A percentile compares a stretch with the other conserved stretches of the same genome.
Evolutionary conservation across 1,284 basidiomycete genomes (phyloP).

Genomic region (Violaceomyces palustris): DNA sequence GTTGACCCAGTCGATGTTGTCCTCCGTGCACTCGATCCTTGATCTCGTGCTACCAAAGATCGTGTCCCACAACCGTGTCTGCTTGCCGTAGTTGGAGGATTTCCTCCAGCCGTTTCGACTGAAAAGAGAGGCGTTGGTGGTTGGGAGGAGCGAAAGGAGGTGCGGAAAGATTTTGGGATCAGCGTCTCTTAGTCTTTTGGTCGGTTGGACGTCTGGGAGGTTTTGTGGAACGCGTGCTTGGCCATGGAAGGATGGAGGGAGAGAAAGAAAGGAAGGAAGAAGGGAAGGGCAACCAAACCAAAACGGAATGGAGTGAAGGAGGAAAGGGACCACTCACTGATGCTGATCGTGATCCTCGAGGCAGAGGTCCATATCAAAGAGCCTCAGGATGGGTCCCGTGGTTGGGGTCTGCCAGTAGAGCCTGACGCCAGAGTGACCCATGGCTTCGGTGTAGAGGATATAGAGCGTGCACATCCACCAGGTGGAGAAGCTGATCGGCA

Average conservation of each 20-base stretch:
- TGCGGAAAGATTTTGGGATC: too few relatives aligned
- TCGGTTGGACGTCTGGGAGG: too few relatives aligned
- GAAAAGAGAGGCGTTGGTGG: too few relatives aligned
- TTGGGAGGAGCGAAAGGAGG: too few relatives aligned
- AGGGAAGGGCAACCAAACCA: too few relatives aligned
- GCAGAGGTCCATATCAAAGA: constrained; percentile 33
- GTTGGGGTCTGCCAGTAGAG: constrained; percentile 17
- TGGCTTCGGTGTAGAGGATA: constrained; percentile 34
- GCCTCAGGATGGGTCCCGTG: constrained; percentile 25
- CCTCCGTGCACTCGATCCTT: constrained; percentile 27
- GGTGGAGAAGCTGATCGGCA: constrained; percentile 19
- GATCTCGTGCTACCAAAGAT: constrained; percentile 40
- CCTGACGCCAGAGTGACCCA: constrained; percentile 45
- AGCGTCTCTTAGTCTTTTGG: too few relatives aligned
- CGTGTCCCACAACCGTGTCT: constrained; percentile 44
- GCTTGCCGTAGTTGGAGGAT: constrained; percentile 45
- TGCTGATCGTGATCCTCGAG: constrained; percentile 53
- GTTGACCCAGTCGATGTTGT: constrained; percentile 16
- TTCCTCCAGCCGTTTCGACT: constrained; percentile 38
- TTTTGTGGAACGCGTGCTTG: too few relatives aligned
- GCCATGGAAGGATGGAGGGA: too few relatives aligned
- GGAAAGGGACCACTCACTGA: too few relatives aligned
- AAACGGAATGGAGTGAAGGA: too few relatives aligned
- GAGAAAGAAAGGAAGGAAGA: too few relatives aligned
- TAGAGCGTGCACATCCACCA: constrained; percentile 29